Percentiles rank a stretch among this genome's conserved stretches.
phyloP scores from a whole-genome alignment of 2,329 filamentous ascomycete genomes.

The Stachybotrys echinatus region DNA sequence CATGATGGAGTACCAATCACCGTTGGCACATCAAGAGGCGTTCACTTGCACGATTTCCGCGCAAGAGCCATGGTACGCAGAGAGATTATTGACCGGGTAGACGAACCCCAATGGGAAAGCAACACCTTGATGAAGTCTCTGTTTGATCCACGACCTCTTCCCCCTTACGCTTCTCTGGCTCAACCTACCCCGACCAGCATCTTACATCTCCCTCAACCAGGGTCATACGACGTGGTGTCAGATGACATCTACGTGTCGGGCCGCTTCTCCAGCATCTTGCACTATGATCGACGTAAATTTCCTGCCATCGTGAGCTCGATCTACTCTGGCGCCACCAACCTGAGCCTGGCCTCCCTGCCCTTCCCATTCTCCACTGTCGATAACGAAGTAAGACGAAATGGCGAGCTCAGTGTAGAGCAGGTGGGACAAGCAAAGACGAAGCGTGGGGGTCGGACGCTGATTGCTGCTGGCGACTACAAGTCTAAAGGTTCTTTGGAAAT shows the following conservation, averaged over 20 bases:
- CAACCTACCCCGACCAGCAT: constrained; percentile 81
- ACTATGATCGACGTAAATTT: constrained; percentile 85
- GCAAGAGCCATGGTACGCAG: constrained; percentile 24
- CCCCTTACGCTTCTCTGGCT: constrained; percentile 65
- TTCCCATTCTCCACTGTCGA: constrained; percentile 61
- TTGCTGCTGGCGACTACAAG: constrained; percentile 87
- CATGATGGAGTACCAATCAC: constrained; percentile 66
- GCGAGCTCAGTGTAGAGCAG: constrained; percentile 49
- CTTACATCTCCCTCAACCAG: constrained; percentile 63
- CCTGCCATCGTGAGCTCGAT: constrained; percentile 72
- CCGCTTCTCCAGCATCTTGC: constrained; percentile 80
- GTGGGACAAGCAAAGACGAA: constrained; percentile 44
- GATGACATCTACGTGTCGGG: constrained; percentile 85
- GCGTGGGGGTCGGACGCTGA: constrained; percentile 57
- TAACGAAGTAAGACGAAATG: constrained; percentile 50
- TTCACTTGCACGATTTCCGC: constrained; percentile 79
- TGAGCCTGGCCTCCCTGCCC: constrained; percentile 65
- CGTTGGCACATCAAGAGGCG: constrained; percentile 73
- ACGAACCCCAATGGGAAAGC: constrained; percentile 15
- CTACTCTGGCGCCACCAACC: constrained; percentile 77
- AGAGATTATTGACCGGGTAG: constrained; percentile 31
- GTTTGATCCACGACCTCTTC: constrained; percentile 47
- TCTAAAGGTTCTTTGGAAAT: constrained; percentile 85
- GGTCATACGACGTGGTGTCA: constrained; percentile 49
- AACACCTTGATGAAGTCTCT: constrained; percentile 30